Evolutionary conservation across 1,284 basidiomycete genomes (phyloP).

Genomic region (Apiotrichum sp.): DNA sequence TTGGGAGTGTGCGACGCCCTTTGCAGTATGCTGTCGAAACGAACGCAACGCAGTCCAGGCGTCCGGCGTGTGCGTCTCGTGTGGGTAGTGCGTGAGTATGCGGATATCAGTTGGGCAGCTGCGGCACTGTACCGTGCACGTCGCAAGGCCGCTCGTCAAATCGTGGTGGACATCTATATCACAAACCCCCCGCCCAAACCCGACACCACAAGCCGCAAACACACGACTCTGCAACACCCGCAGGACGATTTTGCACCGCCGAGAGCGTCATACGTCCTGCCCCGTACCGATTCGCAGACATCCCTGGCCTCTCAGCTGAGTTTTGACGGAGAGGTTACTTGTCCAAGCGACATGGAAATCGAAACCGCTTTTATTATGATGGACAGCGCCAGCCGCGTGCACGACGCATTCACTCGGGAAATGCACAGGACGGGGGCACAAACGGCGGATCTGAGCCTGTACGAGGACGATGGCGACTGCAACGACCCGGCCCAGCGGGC

Average conservation of each 20-base stretch:
- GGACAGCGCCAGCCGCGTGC: slow-evolving; percentile 22
- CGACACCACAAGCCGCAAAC: background rate
- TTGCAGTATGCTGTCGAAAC: slow-evolving; percentile 55
- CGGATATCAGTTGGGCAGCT: slow-evolving; percentile 79
- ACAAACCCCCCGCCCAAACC: slow-evolving; percentile 50
- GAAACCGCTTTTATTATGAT: no score
- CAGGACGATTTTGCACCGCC: slow-evolving; percentile 31
- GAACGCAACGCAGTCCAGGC: slow-evolving; percentile 47
- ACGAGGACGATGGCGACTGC: slow-evolving; percentile 70
- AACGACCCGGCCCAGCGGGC: slow-evolving; percentile 62
- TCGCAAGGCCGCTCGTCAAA: slow-evolving; percentile 55
- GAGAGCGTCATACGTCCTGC: no score
- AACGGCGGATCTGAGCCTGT: slow-evolving; percentile 66
- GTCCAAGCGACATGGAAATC: background rate
- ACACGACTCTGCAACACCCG: slow-evolving; percentile 48
- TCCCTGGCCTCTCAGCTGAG: no score
- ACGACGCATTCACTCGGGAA: slow-evolving; percentile 36
- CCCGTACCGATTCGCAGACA: no score
- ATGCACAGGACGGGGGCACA: slow-evolving; percentile 10
- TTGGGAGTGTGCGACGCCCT: slow-evolving; percentile 65
- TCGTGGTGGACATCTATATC: slow-evolving; percentile 75
- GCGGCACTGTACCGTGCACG: slow-evolving; percentile 62
- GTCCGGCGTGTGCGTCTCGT: slow-evolving; percentile 64
- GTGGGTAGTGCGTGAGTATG: slow-evolving; percentile 76
- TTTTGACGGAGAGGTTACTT: no score